These are phyloP conservation scores for Cyclotella cryptica DNA, from an alignment of 108 stramenopile genomes.

Conservation along the genomic window DNA sequence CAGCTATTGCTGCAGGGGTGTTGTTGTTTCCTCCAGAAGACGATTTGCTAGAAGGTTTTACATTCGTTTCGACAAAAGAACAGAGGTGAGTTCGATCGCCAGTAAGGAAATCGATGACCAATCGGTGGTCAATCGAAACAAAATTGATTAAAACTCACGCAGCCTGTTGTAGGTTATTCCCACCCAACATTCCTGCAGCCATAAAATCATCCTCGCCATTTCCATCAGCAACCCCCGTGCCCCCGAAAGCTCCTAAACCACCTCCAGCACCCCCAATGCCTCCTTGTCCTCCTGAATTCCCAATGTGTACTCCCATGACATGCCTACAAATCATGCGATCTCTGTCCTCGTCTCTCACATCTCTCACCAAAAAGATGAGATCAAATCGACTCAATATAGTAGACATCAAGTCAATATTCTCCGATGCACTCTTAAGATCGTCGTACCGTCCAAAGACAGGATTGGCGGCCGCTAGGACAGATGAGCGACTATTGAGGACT, in stretches of 20 bases:
- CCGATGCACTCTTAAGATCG: slow-evolving; percentile 93
- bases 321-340: slow-evolving; percentile 96
- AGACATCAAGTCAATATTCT: slow-evolving; percentile 99
- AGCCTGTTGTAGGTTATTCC: slow-evolving; percentile 48
- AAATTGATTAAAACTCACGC: slow-evolving; percentile 33
- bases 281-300: slow-evolving; percentile 56
- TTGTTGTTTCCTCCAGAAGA: slow-evolving; percentile 58
- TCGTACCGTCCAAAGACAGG: slow-evolving; percentile 99
- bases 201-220: slow-evolving; percentile 54
- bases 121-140: background rate
- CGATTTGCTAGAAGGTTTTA: slow-evolving; percentile 33
- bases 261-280: slow-evolving; percentile 27
- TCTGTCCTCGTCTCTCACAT: slow-evolving; percentile 95
- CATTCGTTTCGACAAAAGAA: background rate
- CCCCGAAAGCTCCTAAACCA: slow-evolving; percentile 43
- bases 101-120: background rate
- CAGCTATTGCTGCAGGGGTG: slow-evolving; percentile 84
- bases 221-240: slow-evolving; percentile 30
- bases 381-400: slow-evolving; percentile 98
- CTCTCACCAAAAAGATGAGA: slow-evolving; percentile 98
- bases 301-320: slow-evolving; percentile 97
- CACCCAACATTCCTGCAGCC: slow-evolving; percentile 52
- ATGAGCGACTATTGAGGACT: slow-evolving; percentile 91
- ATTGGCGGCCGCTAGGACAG: slow-evolving; percentile 99
- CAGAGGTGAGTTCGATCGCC: background rate